Base-by-base conservation (phyloP, 2,329 filamentous ascomycete genomes). In the Teratosphaeria zuluensis region DNA sequence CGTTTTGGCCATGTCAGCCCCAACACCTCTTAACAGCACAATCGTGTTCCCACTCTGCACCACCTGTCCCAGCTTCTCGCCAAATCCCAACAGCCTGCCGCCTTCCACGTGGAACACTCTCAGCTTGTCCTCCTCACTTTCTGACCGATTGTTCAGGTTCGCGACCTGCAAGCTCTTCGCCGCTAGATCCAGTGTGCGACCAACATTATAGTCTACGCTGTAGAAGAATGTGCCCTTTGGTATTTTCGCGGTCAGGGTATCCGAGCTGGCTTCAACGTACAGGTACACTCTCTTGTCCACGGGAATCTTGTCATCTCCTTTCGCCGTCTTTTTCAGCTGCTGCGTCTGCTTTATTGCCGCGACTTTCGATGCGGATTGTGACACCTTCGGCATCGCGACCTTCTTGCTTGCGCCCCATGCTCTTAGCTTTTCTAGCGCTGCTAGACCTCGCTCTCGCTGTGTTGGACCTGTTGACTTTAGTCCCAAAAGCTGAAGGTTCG, bases 31-130 rank as follows among this genome's bases (percentile, higher is more conserved):
- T 56, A 99, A 69, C 67, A 99, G 71, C 28, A 97, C 91, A 63
- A 99, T 84, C 11, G 91, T 96, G 71, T 99, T 92, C 1, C 94
- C 94, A 65, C 83, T 92, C 63, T 84, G 83, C 59, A 95, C 78
- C 31, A 80, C 56, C 80, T 79, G 4, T 2, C 90, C 91, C 58
- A 96, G 79, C 77, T 92, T 92, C 74, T 96, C 92, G 28, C 82
- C 85, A 68, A 95, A 99, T 61, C 94, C 92, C 63, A 99, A 74
- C 62, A 99, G 73, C 59, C 90, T 79, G 0, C 94, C 94, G 0
- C 88, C 89, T 70, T 99, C 92, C 0, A 99, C 89, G 71, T 97
- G 92, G 69, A 96, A 99, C 0, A 99, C 85, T 8, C 94, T 78
- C 64, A 99, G 72, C 73, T 88, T 88, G 60, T 91, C 86, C 70